Percentiles rank a stretch among this genome's conserved stretches.
Evolutionary conservation across 2,329 filamentous ascomycete genomes (phyloP).

Genomic region (Helotiales sp.): DNA sequence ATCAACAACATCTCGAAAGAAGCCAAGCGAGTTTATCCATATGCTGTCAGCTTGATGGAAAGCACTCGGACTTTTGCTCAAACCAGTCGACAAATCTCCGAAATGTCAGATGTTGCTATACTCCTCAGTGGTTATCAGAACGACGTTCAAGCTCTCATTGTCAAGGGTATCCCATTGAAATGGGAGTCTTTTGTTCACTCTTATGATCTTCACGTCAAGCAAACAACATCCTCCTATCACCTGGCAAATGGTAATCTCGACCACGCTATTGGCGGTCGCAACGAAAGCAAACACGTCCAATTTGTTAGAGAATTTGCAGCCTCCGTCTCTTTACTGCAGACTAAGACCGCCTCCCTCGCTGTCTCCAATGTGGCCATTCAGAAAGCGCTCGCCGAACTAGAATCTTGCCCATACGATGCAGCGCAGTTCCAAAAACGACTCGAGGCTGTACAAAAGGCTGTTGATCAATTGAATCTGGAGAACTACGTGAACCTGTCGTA

Average conservation of each 20-base stretch:
- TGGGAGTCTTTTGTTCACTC: slow-evolving; percentile 99
- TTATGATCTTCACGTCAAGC: slow-evolving; percentile 85
- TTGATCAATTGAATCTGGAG: slow-evolving; percentile 95
- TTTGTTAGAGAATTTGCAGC: slow-evolving; percentile 94
- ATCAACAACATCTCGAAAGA: slow-evolving; percentile 97
- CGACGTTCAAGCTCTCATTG: slow-evolving; percentile 81
- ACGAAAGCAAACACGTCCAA: slow-evolving; percentile 92
- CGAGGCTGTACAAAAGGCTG: slow-evolving; percentile 85
- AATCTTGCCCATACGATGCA: slow-evolving; percentile 81
- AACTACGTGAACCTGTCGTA: slow-evolving; percentile 91
- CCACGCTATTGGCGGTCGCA: slow-evolving; percentile 59
- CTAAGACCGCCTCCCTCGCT: slow-evolving; percentile 79
- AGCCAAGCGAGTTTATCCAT: slow-evolving; percentile 97
- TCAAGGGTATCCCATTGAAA: slow-evolving; percentile 85
- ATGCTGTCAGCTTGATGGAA: slow-evolving; percentile 97
- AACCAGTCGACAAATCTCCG: slow-evolving; percentile 80
- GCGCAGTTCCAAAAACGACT: slow-evolving; percentile 80
- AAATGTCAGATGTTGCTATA: slow-evolving; percentile 86
- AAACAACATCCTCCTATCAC: slow-evolving; percentile 55
- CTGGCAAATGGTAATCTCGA: slow-evolving; percentile 62
- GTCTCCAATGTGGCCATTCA: slow-evolving; percentile 82
- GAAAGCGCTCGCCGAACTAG: slow-evolving; percentile 81
- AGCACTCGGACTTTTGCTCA: slow-evolving; percentile 93
- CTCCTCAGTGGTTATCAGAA: slow-evolving; percentile 91
- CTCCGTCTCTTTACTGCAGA: slow-evolving; percentile 85